These are phyloP conservation scores for Carex cristatella DNA, from an alignment of 176 grass and related monocot species.

Conservation along the genomic window DNA sequence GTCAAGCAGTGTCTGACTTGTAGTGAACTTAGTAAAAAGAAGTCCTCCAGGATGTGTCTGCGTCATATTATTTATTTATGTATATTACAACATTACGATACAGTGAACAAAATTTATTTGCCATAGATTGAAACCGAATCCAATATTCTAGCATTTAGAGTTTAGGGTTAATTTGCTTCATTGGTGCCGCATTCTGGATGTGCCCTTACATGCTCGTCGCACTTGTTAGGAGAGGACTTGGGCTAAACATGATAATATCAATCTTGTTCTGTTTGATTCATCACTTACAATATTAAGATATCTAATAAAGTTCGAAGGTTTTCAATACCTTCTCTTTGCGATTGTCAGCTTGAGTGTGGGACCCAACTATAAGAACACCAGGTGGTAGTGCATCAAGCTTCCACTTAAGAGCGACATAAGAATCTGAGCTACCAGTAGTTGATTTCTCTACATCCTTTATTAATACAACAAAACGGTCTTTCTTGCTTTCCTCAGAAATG, in stretches of 20 bases:
- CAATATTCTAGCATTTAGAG: background rate
- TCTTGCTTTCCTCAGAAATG: conserved; percentile 86
- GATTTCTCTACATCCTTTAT: conserved; percentile 97
- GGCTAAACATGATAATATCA: background rate
- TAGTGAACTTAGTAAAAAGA: conserved; percentile 95
- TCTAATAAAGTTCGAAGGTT: background rate
- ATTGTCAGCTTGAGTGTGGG: conserved; percentile 83
- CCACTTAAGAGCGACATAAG: conserved; percentile 61
- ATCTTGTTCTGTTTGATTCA: background rate
- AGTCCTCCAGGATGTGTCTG: conserved; percentile 96
- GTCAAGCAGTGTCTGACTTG: conserved; percentile 83
- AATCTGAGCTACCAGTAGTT: conserved; percentile 74
- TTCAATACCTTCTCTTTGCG: conserved; percentile 95
- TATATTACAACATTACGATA: conserved; percentile 25
- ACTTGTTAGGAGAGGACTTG: background rate
- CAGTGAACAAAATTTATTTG: background rate
- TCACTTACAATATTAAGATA: background rate
- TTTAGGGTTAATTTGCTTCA: background rate
- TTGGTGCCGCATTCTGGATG: background rate
- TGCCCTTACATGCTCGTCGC: background rate
- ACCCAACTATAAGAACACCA: conserved; percentile 89
- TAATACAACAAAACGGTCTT: conserved; percentile 77
- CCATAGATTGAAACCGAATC: background rate
- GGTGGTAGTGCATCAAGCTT: conserved; percentile 71
- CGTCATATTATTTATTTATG: conserved; percentile 26